Base-by-base conservation (phyloP, 768 basidiomycete species). In the Neoboletus subvelutipes region DNA sequence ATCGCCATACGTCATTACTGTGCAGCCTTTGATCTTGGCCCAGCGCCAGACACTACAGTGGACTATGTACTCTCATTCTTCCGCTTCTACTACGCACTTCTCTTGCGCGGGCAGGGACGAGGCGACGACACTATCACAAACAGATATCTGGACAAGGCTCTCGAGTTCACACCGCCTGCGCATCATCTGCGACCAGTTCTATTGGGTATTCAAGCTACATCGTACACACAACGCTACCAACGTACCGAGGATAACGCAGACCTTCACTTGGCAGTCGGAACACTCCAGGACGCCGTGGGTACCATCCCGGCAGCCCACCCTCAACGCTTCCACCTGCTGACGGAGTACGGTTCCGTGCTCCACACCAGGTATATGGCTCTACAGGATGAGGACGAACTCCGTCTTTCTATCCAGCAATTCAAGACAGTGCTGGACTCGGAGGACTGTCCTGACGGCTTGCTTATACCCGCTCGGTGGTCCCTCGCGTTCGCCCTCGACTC, bases 271-370 rank as follows among this genome's bases (percentile, higher is more conserved):
- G 64, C 58, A 5, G 29, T 66, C 10, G 8, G 7, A n/a, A 52
- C 42, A 15, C 43, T 37, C 29, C 37, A 45, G 15, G 36, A 48
- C n/a, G 62, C 47, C 13, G 26, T 61, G 5, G 50, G 52, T 18
- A 37, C 63, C 13, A 43, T 55, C 22, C 47, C 56, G 1, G n/a
- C 33, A 4, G 29, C 5, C 28, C 51, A 67, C 50, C 55, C 64
- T n/a, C 58, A 66, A 33, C 61, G 55, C 22, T 3, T 20, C 4
- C 37, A 50, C 28, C 9, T 60, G 4, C 36, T 70, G 15, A 51
- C 58, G 43, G 58, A 62, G 28, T 70, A 70, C n/a, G 67, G 52
- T 34, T 58, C 41, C 20, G 40, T 51, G 1, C 62, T 72, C 43
- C 50, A 55, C 24, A 48, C 15, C 15, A 58, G 56, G 42, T 67